Percentiles rank a stretch among this genome's conserved stretches.
phyloP scores from a whole-genome alignment of 345 rosid species.

The Melaleuca quinquenervia region DNA sequence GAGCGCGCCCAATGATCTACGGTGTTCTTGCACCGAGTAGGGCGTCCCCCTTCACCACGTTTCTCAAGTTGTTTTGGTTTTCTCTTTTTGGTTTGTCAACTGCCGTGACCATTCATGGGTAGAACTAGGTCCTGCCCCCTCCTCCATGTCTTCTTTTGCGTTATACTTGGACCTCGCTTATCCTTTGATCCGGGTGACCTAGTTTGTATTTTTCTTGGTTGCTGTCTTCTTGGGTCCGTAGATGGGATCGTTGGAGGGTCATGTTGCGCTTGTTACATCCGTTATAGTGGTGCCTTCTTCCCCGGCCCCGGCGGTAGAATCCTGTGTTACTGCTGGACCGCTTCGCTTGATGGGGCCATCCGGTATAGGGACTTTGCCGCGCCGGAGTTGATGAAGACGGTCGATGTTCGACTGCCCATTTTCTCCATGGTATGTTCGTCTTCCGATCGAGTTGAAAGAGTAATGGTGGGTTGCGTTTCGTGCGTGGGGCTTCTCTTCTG shows the following conservation, averaged over 20 bases:
- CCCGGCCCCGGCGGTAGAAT: constrained; percentile 36
- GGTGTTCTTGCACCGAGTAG: too few species aligned
- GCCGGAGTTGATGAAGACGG: constrained; percentile 64
- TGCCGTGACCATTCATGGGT: too few species aligned
- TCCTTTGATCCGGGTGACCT: background rate
- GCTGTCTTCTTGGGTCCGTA: constrained; percentile 1
- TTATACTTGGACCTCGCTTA: too few species aligned
- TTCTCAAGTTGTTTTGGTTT: too few species aligned
- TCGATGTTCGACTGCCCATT: constrained; percentile 48
- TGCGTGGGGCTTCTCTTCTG: background rate
- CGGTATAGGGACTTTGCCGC: constrained; percentile 82
- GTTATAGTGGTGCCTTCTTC: constrained; percentile 68
- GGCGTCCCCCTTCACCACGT: too few species aligned
- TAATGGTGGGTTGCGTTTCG: background rate
- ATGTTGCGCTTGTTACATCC: constrained; percentile 60
- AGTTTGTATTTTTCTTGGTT: constrained; percentile 12
- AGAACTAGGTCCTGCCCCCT: too few species aligned
- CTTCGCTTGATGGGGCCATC: constrained; percentile 85
- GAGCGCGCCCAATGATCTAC: too few species aligned
- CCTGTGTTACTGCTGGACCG: constrained; percentile 83
- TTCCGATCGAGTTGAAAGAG: background rate
- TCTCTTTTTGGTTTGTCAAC: too few species aligned
- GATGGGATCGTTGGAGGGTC: constrained; percentile 77
- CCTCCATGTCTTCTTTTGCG: too few species aligned
- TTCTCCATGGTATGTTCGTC: constrained; percentile 55